phyloP scores from a whole-genome alignment of 2,329 filamentous ascomycete species.

The Helotiales sp. region DNA sequence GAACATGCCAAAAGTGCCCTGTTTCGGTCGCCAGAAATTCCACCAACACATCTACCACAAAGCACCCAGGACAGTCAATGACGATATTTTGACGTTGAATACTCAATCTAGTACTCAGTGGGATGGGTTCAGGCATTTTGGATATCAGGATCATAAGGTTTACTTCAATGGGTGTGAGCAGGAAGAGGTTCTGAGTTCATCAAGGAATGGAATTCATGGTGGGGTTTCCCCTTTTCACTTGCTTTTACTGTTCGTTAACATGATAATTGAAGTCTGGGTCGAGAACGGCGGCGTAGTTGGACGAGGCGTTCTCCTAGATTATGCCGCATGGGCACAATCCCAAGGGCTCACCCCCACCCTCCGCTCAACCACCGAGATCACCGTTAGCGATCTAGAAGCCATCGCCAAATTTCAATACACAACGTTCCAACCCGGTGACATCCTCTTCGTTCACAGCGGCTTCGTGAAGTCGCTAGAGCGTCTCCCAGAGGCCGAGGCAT shows the following conservation, averaged over 20 bases:
- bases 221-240: conserved; percentile 4
- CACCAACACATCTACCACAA: conserved; percentile 38
- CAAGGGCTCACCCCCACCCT: conserved; percentile 62
- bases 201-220: conserved; percentile 38
- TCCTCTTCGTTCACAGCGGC: conserved; percentile 48
- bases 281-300: conserved; percentile 54
- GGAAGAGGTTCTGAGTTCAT: conserved; percentile 32
- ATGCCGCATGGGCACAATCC: conserved; percentile 57
- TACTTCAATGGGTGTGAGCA: conserved; percentile 44
- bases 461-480: conserved; percentile 42
- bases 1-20: conserved; percentile 29
- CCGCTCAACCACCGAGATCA: conserved; percentile 48
- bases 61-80: conserved; percentile 34
- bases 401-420: conserved; percentile 45
- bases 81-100: conserved; percentile 45
- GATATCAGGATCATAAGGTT: conserved; percentile 43
- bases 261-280: conserved; percentile 42
- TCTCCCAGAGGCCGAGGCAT: conserved; percentile 33
- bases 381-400: conserved; percentile 41
- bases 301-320: conserved; percentile 59
- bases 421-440: conserved; percentile 45
- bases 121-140: conserved; percentile 51
- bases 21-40: conserved; percentile 42
- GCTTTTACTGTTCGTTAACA: neutral
- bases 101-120: conserved; percentile 53